phyloP scores from a whole-genome alignment of 2,329 filamentous ascomycete species.

The Keithomyces neogunnii region DNA sequence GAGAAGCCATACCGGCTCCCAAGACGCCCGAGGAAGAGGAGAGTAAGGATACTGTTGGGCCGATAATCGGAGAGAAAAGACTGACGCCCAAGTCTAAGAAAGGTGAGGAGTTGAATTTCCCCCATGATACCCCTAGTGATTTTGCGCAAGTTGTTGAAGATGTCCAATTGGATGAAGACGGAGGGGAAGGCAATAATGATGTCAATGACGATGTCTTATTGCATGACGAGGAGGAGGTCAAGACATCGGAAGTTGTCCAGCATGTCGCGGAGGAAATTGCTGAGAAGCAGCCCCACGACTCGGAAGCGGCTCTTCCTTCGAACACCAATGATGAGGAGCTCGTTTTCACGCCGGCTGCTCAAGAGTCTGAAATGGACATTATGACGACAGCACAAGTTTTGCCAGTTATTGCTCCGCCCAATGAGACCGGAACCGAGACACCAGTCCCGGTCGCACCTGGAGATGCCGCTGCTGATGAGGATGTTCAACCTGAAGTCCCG shows the following conservation, averaged over 20 bases:
- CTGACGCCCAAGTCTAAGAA: conserved; percentile 23
- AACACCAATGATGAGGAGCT: too few species aligned
- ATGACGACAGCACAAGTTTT: background rate
- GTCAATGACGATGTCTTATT: conserved; percentile 19
- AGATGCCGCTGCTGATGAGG: background rate
- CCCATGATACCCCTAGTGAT: conserved; percentile 29
- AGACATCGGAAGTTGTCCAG: background rate
- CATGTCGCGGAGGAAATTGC: background rate
- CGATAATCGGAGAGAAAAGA: conserved; percentile 28
- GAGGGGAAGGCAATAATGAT: conserved; percentile 9
- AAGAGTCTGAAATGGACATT: background rate
- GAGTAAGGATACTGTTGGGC: conserved; percentile 30
- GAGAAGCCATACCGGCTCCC: background rate
- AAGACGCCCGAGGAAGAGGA: conserved; percentile 22
- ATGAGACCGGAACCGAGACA: background rate
- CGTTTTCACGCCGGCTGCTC: background rate
- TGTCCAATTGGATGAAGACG: conserved; percentile 16
- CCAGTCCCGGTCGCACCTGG: background rate
- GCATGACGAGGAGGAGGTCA: conserved; percentile 14
- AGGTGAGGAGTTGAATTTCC: conserved; percentile 34
- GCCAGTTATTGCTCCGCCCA: background rate
- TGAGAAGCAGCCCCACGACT: background rate
- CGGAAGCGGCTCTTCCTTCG: background rate
- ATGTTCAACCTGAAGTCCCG: background rate
- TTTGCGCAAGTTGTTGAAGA: conserved; percentile 22